Percentiles rank a stretch among this genome's conserved stretches.
phyloP scores from a whole-genome alignment of 352 stramenopile species.

The Peronospora belbahrii region DNA sequence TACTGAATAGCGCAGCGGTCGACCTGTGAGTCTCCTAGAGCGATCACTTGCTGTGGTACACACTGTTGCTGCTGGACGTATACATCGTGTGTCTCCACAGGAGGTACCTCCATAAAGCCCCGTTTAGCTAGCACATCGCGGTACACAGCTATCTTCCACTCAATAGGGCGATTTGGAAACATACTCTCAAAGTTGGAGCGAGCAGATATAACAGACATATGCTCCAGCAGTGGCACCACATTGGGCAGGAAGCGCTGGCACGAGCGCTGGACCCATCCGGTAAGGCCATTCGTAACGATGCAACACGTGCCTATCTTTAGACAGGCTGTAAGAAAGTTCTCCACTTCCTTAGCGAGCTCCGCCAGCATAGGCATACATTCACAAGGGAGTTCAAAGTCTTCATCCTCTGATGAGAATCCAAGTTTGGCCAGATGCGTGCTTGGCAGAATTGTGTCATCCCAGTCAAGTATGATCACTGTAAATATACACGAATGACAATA shows the following conservation, averaged over 20 bases:
- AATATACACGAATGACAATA: neutral
- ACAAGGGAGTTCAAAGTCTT: slow-evolving; percentile 32
- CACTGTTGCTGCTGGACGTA: slow-evolving; percentile 25
- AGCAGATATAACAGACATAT: slow-evolving; percentile 60
- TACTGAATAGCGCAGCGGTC: slow-evolving; percentile 70
- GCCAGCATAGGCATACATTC: slow-evolving; percentile 25
- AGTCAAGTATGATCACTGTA: slow-evolving; percentile 70
- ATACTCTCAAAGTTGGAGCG: slow-evolving; percentile 50
- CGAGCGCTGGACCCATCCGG: slow-evolving; percentile 68
- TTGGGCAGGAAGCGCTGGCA: slow-evolving; percentile 63
- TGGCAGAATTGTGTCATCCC: slow-evolving; percentile 74
- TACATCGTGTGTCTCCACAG: slow-evolving; percentile 12
- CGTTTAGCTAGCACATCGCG: slow-evolving; percentile 42
- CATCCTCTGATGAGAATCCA: slow-evolving; percentile 51
- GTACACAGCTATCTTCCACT: slow-evolving; percentile 79
- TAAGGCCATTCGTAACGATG: slow-evolving; percentile 66
- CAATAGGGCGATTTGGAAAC: slow-evolving; percentile 51
- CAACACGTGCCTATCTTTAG: slow-evolving; percentile 36
- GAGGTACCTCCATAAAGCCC: slow-evolving; percentile 15
- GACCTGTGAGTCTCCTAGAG: slow-evolving; percentile 59
- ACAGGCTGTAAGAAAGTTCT: slow-evolving; percentile 44
- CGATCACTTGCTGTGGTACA: slow-evolving; percentile 51
- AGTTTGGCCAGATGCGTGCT: slow-evolving; percentile 62
- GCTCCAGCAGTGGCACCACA: slow-evolving; percentile 41
- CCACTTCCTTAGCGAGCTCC: slow-evolving; percentile 30